Evolutionary conservation across 2,329 filamentous ascomycete genomes (phyloP), one percentile per base, ranked within the genome.

Genomic region (Colletotrichum lupini): DNA sequence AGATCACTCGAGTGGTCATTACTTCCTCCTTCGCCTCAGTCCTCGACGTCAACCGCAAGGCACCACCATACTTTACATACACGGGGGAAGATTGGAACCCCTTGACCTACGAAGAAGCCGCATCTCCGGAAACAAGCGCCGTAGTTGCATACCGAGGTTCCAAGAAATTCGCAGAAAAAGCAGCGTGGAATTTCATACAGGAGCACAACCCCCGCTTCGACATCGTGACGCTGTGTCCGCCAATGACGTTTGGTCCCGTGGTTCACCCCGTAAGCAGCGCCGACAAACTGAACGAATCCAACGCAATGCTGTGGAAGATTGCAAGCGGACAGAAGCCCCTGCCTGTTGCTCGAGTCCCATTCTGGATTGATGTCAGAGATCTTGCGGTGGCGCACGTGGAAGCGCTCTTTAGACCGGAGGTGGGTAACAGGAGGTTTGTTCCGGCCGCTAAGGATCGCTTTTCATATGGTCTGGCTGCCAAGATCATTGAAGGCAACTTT

Each of bases 1-100:
- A 63, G 1, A 76, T 83, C 37, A 77, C 74, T 14, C 80, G 81
- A 6, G 56, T 85, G 46, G 82, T 91, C 57, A 88, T 93, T 75
- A 93, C 91, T 0, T 92, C 90, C 3, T 93, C 91, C 2, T 93
- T 93, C 76, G 92, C 91, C n/a, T 85, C 91, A 0, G 91, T 93
- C 22, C 77, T 92, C 61, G 85, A 92, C 76, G 75, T 81, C 1
- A 77, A 76, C 56, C 85, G 87, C 67, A 86, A 86, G 28, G 83
- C 81, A 30, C 84, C 85, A 74, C 85, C 87, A 0, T 86, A 83
- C 42, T 87, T 89, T 76, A 85, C 81, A 2, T 91, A 90, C 78
- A 86, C 84, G 0, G 88, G 87, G 67, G 79, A 81, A 1, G 87
- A 90, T 76, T 91, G 89, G 89, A 90, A 90, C 76, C 88, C 88